Percentiles rank a stretch among this genome's conserved stretches.
phyloP scores from a whole-genome alignment of 345 rosid species.

The Noccaea caerulescens region DNA sequence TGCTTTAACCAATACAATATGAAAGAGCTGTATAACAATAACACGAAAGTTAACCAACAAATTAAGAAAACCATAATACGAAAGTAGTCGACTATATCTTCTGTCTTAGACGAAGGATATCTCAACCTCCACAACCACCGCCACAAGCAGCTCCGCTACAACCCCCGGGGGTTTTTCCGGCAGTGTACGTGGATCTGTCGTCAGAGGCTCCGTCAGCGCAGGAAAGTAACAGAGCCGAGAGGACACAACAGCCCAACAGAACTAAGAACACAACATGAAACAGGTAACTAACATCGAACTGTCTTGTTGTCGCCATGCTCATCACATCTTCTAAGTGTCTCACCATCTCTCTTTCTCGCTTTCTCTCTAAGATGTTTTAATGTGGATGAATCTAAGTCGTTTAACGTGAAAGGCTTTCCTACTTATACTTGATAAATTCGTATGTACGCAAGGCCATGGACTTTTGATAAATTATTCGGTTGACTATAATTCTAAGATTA shows the following conservation, averaged over 20 bases:
- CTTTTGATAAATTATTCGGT: neutral
- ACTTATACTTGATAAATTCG: constrained; percentile 29
- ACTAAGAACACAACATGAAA: constrained; percentile 47
- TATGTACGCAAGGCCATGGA: constrained; percentile 7
- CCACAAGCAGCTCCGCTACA: constrained; percentile 50
- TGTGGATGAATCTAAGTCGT: constrained; percentile 27
- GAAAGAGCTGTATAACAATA: neutral
- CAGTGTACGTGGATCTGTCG: constrained; percentile 34
- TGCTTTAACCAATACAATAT: too few species aligned
- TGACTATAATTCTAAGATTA: neutral
- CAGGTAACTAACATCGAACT: constrained; percentile 34
- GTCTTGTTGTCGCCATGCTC: constrained; percentile 35
- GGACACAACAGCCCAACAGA: constrained; percentile 49
- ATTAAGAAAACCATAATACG: neutral
- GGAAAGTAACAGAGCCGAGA: constrained; percentile 57
- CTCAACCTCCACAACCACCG: constrained; percentile 53
- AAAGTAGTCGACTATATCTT: neutral
- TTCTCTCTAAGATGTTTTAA: constrained; percentile 1
- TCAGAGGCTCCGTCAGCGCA: constrained; percentile 59
- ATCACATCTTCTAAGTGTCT: constrained; percentile 44
- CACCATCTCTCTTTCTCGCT: constrained; percentile 41
- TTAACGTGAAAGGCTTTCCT: constrained; percentile 30
- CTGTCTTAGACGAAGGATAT: neutral
- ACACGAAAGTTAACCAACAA: neutral
- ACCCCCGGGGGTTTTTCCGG: constrained; percentile 43